phyloP scores from a whole-genome alignment of 176 grass and related monocot genomes.

The Echinochloa phyllopogon region DNA sequence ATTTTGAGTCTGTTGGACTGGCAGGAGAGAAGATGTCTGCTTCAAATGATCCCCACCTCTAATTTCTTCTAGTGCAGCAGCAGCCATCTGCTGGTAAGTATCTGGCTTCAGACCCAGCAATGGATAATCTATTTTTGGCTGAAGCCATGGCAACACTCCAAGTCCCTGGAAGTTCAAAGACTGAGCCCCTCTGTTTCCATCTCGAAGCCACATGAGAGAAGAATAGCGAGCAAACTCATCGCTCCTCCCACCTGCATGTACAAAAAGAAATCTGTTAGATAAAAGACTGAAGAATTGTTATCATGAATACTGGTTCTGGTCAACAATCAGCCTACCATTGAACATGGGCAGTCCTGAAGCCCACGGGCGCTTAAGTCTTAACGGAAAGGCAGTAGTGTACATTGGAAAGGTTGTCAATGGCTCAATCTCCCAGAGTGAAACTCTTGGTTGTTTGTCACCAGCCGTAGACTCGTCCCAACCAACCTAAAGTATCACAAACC shows the following conservation, averaged over 20 bases:
- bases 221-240: slow-evolving; percentile 67
- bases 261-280: slow-evolving; percentile 16
- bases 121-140: slow-evolving; percentile 62
- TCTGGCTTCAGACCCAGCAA: slow-evolving; percentile 71
- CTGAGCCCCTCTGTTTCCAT: slow-evolving; percentile 64
- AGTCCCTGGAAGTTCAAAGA: slow-evolving; percentile 86
- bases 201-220: slow-evolving; percentile 80
- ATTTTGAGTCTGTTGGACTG: slow-evolving; percentile 73
- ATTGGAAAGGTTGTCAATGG: slow-evolving; percentile 92
- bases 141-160: slow-evolving; percentile 76
- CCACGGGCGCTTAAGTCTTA: slow-evolving; percentile 92
- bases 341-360: slow-evolving; percentile 77
- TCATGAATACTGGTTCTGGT: not conserved
- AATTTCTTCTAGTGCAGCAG: slow-evolving; percentile 83
- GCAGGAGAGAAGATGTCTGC: slow-evolving; percentile 55
- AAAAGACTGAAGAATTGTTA: not conserved
- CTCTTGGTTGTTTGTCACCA: slow-evolving; percentile 85
- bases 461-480: slow-evolving; percentile 99
- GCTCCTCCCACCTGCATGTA: slow-evolving; percentile 65
- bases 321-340: slow-evolving; percentile 48
- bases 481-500: slow-evolving; percentile 61
- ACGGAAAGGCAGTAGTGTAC: slow-evolving; percentile 88
- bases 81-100: slow-evolving; percentile 91
- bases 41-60: slow-evolving; percentile 73
- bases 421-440: slow-evolving; percentile 97